Conservation (phyloP, 345 rosid genomes). For the Boechera retrofracta region DNA sequence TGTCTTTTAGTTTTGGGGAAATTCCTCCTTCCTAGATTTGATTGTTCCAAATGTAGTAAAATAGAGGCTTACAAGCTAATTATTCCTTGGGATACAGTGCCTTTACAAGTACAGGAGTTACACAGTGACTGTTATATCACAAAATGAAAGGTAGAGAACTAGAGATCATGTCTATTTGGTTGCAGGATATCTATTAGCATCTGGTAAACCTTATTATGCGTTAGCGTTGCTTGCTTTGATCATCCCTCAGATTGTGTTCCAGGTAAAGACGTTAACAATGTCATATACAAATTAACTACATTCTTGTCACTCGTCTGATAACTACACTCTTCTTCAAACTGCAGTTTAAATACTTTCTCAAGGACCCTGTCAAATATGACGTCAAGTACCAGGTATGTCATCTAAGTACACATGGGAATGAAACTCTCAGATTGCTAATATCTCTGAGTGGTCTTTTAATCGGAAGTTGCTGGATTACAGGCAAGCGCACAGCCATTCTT, state of each 20-base stretch:
- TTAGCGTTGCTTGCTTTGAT: conserved; percentile 76
- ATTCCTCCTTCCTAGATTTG: background rate
- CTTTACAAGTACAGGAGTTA: background rate
- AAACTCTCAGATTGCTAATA: background rate
- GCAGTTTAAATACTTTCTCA: conserved; percentile 93
- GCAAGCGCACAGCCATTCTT: conserved; percentile 98
- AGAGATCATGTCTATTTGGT: background rate
- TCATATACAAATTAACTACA: background rate
- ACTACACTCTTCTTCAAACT: background rate
- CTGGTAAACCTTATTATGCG: conserved; percentile 93
- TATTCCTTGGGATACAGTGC: background rate
- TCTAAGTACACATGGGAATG: background rate
- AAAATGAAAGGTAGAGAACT: background rate
- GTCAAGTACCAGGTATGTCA: conserved; percentile 87
- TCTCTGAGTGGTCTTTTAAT: background rate
- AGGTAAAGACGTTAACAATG: conserved; percentile 53
- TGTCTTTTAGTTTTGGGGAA: background rate
- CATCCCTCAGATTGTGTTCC: conserved; percentile 85
- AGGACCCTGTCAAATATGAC: conserved; percentile 93
- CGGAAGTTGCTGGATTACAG: conserved; percentile 46
- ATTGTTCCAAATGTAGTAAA: conserved; percentile 1
- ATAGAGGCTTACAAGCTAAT: background rate
- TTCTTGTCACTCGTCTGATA: conserved; percentile 21
- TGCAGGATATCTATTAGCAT: conserved; percentile 89
- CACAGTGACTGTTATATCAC: background rate